Conservation (phyloP, 228 moss, liverwort and hornwort genomes). For the Sphagnum magellanicum region DNA sequence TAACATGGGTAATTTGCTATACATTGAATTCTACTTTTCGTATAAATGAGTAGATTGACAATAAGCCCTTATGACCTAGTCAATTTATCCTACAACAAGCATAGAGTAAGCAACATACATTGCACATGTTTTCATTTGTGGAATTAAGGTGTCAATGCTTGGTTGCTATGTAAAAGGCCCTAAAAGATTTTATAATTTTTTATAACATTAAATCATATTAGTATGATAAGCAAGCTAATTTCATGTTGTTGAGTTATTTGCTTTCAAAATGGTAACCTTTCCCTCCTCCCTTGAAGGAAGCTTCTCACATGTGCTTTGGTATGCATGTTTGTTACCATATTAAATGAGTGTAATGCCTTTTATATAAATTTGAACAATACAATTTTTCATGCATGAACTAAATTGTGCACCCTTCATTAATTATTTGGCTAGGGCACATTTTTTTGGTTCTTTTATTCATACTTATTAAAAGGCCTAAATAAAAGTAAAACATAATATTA, state of each 20-base stretch:
- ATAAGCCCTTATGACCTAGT: not conserved
- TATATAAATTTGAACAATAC: no score
- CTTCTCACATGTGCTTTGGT: no score
- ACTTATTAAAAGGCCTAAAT: no score
- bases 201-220: not conserved
- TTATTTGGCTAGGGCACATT: no score
- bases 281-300: no score
- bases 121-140: constrained; percentile 1
- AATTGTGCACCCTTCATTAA: no score
- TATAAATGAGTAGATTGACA: constrained; percentile 2
- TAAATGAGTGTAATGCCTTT: no score
- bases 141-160: not conserved
- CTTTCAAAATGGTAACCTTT: not conserved
- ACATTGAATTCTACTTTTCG: constrained; percentile 1
- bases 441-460: no score
- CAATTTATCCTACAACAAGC: constrained; percentile 3
- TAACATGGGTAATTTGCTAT: constrained; percentile 4
- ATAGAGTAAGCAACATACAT: constrained; percentile 6
- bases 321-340: no score
- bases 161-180: not conserved
- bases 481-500: no score
- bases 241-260: not conserved
- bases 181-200: not conserved
- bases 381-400: no score
- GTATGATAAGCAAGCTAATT: not conserved